Conservation (phyloP, 345 rosid species). For the Abelmoschus esculentus region DNA sequence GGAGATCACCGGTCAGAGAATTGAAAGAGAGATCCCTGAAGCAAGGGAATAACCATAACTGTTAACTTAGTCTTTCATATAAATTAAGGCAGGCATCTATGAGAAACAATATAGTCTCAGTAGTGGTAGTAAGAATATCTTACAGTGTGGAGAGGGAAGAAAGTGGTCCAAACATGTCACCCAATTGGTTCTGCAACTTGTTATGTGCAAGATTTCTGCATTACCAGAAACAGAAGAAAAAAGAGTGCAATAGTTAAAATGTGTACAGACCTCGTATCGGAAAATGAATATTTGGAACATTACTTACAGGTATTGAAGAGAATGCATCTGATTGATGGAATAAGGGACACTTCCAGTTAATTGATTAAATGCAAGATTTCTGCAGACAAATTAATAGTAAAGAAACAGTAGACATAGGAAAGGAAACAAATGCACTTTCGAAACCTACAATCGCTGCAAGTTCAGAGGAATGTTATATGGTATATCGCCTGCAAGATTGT, state of each 20-base stretch:
- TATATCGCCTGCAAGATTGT: constrained; percentile 51
- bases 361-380: constrained; percentile 78
- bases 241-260: background rate
- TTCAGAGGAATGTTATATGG: constrained; percentile 65
- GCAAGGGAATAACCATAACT: constrained; percentile 14
- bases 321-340: constrained; percentile 39
- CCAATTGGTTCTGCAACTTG: constrained; percentile 52
- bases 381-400: constrained; percentile 24
- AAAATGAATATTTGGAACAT: constrained; percentile 13
- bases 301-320: constrained; percentile 80
- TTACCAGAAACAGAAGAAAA: constrained; percentile 18
- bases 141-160: constrained; percentile 73
- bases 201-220: constrained; percentile 78
- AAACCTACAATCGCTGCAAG: constrained; percentile 57
- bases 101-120: background rate
- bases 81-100: constrained; percentile 3
- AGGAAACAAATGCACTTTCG: background rate
- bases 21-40: constrained; percentile 90
- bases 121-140: constrained; percentile 25
- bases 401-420: background rate
- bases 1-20: constrained; percentile 59
- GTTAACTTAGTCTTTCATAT: background rate
- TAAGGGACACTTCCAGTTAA: constrained; percentile 53
- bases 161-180: constrained; percentile 59
- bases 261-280: constrained; percentile 9